These are phyloP conservation scores for Miscanthus lutarioriparius DNA, from an alignment of 176 grass and related monocot species.

Conservation along the genomic window DNA sequence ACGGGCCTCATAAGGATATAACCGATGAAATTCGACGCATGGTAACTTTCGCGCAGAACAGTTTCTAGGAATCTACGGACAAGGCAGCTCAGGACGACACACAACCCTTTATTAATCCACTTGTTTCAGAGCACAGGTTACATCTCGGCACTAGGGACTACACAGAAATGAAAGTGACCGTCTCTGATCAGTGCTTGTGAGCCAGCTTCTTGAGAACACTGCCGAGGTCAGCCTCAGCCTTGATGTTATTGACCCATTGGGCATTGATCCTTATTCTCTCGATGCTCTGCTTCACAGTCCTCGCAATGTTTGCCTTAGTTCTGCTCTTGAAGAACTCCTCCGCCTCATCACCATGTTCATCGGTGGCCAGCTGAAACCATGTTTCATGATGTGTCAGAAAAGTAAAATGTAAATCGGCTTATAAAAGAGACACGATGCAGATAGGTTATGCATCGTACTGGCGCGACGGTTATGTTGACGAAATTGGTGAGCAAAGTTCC, in stretches of 20 bases:
- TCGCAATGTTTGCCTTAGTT: slow-evolving; percentile 62
- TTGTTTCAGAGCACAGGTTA: background rate
- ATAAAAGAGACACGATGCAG: background rate
- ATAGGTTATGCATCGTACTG: slow-evolving; percentile 29
- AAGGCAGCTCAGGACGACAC: background rate
- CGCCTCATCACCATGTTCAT: slow-evolving; percentile 70
- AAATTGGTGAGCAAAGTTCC: slow-evolving; percentile 76
- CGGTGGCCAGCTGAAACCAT: slow-evolving; percentile 60
- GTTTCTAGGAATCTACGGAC: background rate
- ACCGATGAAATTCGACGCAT: background rate
- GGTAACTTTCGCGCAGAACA: background rate
- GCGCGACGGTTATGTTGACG: slow-evolving; percentile 54
- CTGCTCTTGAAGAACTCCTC: slow-evolving; percentile 81
- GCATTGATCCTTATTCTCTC: slow-evolving; percentile 80
- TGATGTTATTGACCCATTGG: slow-evolving; percentile 75
- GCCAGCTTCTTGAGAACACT: slow-evolving; percentile 50
- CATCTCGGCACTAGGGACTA: background rate
- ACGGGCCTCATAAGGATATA: background rate
- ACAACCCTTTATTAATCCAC: background rate
- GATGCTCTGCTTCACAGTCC: slow-evolving; percentile 86
- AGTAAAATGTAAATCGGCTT: background rate
- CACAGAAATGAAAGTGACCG: background rate
- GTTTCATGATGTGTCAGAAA: background rate
- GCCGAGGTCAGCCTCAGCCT: slow-evolving; percentile 55
- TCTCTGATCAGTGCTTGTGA: slow-evolving; percentile 37